Evolutionary conservation across 2,329 filamentous ascomycete genomes (phyloP).

Genomic region (Mycosphaerelloides madeirae): DNA sequence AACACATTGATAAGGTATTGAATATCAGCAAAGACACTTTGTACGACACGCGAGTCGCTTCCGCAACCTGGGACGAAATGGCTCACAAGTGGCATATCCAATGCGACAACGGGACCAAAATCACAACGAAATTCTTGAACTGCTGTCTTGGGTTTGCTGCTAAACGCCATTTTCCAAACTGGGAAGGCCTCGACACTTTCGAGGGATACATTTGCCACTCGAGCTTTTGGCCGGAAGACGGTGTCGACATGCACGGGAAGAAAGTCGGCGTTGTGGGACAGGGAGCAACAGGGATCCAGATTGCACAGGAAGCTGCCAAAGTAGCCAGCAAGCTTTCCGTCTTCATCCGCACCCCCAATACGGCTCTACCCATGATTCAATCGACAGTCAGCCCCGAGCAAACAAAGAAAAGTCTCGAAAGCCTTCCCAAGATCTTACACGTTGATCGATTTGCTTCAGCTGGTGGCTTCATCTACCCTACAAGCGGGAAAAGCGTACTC

Average conservation of each 20-base stretch:
- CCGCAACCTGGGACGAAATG: constrained; percentile 48
- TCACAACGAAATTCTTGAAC: constrained; percentile 12
- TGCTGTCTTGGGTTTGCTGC: constrained; percentile 31
- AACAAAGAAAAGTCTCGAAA: constrained; percentile 24
- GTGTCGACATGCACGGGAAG: constrained; percentile 29
- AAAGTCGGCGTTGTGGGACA: constrained; percentile 39
- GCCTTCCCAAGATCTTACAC: neutral
- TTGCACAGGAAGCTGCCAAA: constrained; percentile 25
- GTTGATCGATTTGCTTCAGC: neutral
- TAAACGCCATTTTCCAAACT: constrained; percentile 33
- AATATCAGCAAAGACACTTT: constrained; percentile 54
- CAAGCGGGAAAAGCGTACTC: constrained; percentile 15
- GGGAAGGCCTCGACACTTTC: constrained; percentile 33
- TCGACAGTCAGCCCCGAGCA: constrained; percentile 26
- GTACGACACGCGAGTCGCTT: constrained; percentile 53
- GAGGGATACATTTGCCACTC: constrained; percentile 37
- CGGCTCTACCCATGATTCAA: constrained; percentile 49
- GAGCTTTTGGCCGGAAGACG: constrained; percentile 31
- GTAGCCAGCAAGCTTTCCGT: constrained; percentile 42
- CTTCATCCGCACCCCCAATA: constrained; percentile 63
- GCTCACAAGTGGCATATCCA: constrained; percentile 49
- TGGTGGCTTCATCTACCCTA: constrained; percentile 1
- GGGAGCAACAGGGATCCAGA: constrained; percentile 39
- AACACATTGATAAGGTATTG: constrained; percentile 55
- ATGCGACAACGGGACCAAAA: constrained; percentile 43